Conservation (phyloP, 2,329 filamentous ascomycete species). For the Diaporthe sp. region DNA sequence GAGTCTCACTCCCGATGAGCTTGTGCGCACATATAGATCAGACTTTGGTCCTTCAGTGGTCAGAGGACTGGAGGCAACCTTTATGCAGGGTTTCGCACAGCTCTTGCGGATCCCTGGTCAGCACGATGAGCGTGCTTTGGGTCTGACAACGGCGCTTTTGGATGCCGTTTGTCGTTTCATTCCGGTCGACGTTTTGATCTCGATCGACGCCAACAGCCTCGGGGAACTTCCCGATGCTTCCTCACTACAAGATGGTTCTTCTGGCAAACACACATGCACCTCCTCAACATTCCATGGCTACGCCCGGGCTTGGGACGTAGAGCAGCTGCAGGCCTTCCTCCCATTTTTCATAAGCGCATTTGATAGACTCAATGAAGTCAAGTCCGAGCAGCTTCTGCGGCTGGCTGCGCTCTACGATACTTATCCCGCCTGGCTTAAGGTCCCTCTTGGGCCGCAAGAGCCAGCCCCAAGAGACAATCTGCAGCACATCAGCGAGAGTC, state of each 20-base stretch:
- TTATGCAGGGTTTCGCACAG: background rate
- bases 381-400: constrained; percentile 6
- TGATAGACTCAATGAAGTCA: background rate
- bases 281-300: background rate
- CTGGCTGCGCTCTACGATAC: background rate
- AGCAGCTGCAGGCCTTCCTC: constrained; percentile 3
- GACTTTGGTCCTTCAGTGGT: background rate
- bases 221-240: too few species aligned
- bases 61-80: background rate
- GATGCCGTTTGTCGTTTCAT: background rate
- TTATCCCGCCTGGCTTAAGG: background rate
- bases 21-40: background rate
- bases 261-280: background rate
- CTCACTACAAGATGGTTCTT: too few species aligned
- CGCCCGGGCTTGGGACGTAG: background rate
- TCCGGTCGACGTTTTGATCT: background rate
- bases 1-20: background rate
- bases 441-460: background rate
- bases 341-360: background rate
- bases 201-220: background rate
- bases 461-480: background rate
- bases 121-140: background rate
- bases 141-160: background rate
- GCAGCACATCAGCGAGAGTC: background rate
- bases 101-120: background rate